Conservation (phyloP, 192 early-diverging fungal genomes). For the Mortierella alpina region DNA sequence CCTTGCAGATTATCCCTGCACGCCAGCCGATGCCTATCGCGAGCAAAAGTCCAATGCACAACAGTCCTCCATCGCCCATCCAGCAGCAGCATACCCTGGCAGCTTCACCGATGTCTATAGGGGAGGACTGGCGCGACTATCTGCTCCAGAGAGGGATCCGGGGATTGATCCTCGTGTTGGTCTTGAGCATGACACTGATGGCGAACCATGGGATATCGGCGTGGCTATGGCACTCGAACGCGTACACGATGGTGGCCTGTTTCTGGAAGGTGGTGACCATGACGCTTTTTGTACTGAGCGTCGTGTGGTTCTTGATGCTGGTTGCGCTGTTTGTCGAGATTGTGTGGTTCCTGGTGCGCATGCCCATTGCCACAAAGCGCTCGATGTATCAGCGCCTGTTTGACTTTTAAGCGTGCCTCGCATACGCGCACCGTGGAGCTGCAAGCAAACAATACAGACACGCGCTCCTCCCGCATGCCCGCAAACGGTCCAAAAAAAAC, state of each 20-base stretch:
- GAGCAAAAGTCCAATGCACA: no score
- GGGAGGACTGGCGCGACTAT: slow-evolving; percentile 38
- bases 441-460: neutral
- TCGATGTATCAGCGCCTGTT: slow-evolving; percentile 33
- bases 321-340: slow-evolving; percentile 5
- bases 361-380: slow-evolving; percentile 3
- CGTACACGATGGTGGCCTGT: slow-evolving; percentile 1
- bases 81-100: neutral
- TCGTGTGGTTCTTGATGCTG: slow-evolving; percentile 28
- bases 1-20: slow-evolving; percentile 15
- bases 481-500: no score
- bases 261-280: slow-evolving; percentile 22
- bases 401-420: slow-evolving; percentile 13
- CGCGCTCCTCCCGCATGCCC: neutral
- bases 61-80: neutral
- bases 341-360: slow-evolving; percentile 25
- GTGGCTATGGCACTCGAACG: neutral
- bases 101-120: neutral
- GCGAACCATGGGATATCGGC: slow-evolving; percentile 13
- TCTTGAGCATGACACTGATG: slow-evolving; percentile 1
- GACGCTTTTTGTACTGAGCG: slow-evolving; percentile 19
- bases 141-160: slow-evolving; percentile 15
- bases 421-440: neutral
- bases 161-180: slow-evolving; percentile 9
- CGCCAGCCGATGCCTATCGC: neutral